Conservation (phyloP, 2,329 filamentous ascomycete genomes). For the Metarhizium humberi region DNA sequence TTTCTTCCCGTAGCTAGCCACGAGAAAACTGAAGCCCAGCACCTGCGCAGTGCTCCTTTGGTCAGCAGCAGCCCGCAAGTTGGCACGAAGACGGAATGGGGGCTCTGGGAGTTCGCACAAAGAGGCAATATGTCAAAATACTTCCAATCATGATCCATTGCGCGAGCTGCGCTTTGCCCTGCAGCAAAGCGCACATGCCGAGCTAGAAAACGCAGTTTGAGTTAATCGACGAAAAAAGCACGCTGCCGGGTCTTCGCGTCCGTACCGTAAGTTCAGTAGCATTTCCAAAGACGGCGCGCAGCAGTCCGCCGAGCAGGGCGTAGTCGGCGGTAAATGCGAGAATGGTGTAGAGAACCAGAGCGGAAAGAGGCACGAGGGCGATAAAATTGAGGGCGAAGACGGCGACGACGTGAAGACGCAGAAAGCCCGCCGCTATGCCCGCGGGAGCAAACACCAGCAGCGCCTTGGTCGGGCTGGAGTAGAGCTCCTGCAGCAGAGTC, state of each 20-base stretch:
- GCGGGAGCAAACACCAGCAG: conserved; percentile 7
- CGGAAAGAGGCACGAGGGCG: conserved; percentile 8
- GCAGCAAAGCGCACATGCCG: neutral
- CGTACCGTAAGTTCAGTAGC: conserved; percentile 7
- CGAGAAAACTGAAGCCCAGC: conserved; percentile 9
- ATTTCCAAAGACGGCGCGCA: conserved; percentile 8
- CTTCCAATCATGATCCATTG: conserved; percentile 10
- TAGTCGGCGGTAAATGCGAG: conserved; percentile 6
- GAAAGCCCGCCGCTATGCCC: conserved; percentile 1
- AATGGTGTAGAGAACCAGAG: conserved; percentile 7
- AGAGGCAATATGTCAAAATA: conserved; percentile 7
- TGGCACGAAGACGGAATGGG: neutral
- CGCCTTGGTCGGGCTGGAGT: conserved; percentile 8
- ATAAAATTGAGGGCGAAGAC: conserved; percentile 7
- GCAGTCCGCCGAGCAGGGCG: conserved; percentile 5
- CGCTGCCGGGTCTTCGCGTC: neutral
- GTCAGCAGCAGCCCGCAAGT: neutral
- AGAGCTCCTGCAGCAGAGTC: conserved; percentile 5
- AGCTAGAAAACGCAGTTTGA: neutral
- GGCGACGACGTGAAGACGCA: neutral
- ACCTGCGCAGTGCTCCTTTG: neutral
- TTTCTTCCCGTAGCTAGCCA: conserved; percentile 10
- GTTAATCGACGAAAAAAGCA: neutral
- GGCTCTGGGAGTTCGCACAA: neutral
- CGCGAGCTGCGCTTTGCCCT: conserved; percentile 1